Base-by-base conservation (phyloP, 345 rosid species). In the Aquilaria malaccensis region DNA sequence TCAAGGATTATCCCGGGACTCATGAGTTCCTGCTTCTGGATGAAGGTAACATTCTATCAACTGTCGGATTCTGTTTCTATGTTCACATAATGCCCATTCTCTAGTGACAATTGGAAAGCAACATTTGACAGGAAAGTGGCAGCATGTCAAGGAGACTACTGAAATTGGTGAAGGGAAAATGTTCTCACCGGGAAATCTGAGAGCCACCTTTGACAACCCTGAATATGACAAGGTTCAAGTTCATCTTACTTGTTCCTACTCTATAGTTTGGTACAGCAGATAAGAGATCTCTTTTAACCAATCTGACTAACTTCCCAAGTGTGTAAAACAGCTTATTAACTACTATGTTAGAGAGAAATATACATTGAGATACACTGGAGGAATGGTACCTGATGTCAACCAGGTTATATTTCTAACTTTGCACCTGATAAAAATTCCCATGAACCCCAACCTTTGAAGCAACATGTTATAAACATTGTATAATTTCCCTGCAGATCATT, bases 381-480 rank as follows among this genome's bases (percentile, higher is more conserved):
- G 99, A 79, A 94, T 94, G 97, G 99, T 94, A 62, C 99, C 99
- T 13, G 99, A 91, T 31, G 98, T 91, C 63, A 86, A 88, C 78
- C 98, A 88, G 95, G 98, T 82, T 64, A 2, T 46, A 56, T 45
- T 50, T 10, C 15, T 7, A 50, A 31, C 48, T 49, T 65, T 22
- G 4, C 56, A 29, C 32, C 9, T 10, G 31, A 4, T n/a, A 10
- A 12, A 15, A 11, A 43, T 11, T 11, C 9, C n/a, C 9, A 9
- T n/a, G 12, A 22, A 46, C 13, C 43, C 32, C 30, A 30, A 22
- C 22, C 22, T 22, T 22, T 22, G 22, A 37, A 37, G 43, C 43
- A 37, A 37, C 43, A 37, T 37, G 31, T 9, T 37, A 9, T 37
- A 9, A 37, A 5, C 5, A 3, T 9, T 37, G 43, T 9, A 37